Conservation (phyloP, 805 yeast species). For the Cyberlindnera veronae region DNA sequence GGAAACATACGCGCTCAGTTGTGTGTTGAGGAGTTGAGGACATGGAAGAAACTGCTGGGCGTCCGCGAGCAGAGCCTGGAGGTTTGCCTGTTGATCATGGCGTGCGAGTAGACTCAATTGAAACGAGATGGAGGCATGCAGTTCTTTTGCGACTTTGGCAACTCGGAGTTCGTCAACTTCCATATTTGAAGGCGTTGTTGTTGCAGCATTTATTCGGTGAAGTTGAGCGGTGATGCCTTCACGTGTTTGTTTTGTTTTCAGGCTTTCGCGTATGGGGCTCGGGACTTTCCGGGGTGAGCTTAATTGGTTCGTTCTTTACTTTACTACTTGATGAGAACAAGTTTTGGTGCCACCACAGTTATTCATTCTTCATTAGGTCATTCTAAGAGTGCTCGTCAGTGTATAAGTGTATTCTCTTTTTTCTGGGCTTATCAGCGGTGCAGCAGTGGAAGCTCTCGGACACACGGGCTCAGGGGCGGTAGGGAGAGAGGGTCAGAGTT, state of each 20-base stretch:
- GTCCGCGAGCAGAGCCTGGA: constrained; percentile 8
- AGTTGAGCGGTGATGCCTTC: neutral
- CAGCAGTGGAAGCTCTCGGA: no score
- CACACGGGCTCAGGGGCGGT: neutral
- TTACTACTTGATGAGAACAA: no score
- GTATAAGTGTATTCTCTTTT: no score
- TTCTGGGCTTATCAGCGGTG: no score
- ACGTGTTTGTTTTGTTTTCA: neutral
- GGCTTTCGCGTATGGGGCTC: neutral
- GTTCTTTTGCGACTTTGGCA: constrained; percentile 16
- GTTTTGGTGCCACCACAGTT: no score
- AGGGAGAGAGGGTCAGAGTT: constrained; percentile 1
- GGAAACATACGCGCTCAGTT: constrained; percentile 24
- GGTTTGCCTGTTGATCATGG: neutral
- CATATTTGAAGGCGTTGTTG: constrained; percentile 3
- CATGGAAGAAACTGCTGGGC: constrained; percentile 51
- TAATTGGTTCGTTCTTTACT: no score
- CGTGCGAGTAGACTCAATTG: neutral
- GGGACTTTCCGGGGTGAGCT: no score
- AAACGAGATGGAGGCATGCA: constrained; percentile 5
- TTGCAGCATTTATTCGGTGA: neutral
- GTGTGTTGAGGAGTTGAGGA: constrained; percentile 48
- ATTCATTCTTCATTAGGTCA: no score
- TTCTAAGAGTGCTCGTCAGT: no score
- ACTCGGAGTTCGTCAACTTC: constrained; percentile 20